phyloP scores from a whole-genome alignment of 164 flowering plant genomes.

The Paratinospora sagittata region DNA sequence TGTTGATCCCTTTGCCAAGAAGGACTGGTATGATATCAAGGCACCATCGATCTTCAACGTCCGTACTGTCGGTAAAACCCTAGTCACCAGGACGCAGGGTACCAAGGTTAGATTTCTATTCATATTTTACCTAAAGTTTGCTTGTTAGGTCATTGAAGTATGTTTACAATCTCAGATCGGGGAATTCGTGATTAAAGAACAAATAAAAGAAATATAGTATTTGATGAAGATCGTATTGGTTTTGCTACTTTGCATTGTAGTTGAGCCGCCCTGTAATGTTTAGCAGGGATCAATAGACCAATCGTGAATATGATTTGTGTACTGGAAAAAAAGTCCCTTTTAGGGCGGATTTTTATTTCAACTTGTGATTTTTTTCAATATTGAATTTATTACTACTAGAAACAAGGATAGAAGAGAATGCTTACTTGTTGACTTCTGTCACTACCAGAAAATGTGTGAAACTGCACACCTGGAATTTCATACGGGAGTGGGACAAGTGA shows the following conservation, averaged over 20 bases:
- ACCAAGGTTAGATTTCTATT: not conserved
- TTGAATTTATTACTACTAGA: too few species aligned
- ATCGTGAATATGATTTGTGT: not conserved
- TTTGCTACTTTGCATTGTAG: not conserved
- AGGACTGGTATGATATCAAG: too few species aligned
- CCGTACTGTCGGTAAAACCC: constrained; percentile 3
- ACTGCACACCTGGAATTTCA: too few species aligned
- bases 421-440: too few species aligned
- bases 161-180: not conserved
- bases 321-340: not conserved
- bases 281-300: not conserved
- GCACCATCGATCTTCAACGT: too few species aligned
- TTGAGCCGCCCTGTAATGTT: not conserved
- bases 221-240: not conserved
- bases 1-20: too few species aligned
- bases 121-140: not conserved
- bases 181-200: too few species aligned
- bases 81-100: constrained; percentile 6
- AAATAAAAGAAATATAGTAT: too few species aligned
- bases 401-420: not conserved
- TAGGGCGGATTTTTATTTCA: not conserved
- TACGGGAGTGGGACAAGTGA: too few species aligned
- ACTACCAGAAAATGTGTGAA: too few species aligned
- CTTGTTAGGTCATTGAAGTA: not conserved
- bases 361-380: too few species aligned